These are phyloP conservation scores for Sclerotinia borealis DNA, from an alignment of 2,329 filamentous ascomycete species.

Conservation along the genomic window DNA sequence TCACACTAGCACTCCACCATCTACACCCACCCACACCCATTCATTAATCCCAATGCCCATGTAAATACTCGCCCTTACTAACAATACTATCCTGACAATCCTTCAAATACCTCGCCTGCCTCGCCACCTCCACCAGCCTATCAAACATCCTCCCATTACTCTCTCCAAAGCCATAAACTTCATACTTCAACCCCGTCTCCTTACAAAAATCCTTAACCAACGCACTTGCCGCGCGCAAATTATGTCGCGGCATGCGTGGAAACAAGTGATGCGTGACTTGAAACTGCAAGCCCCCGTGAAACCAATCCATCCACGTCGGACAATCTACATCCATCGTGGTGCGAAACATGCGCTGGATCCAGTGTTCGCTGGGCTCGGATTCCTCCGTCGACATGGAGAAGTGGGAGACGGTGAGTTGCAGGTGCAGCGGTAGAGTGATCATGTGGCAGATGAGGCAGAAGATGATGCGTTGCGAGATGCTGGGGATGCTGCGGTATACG, in stretches of 20 bases:
- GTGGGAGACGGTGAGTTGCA: constrained; percentile 87
- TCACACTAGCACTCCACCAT: not conserved
- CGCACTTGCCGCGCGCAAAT: constrained; percentile 67
- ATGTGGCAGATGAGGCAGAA: constrained; percentile 79
- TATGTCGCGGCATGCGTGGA: constrained; percentile 78
- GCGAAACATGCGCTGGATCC: constrained; percentile 83
- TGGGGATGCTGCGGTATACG: constrained; percentile 66
- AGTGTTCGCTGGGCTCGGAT: constrained; percentile 75
- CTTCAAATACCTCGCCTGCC: constrained; percentile 69
- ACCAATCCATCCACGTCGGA: constrained; percentile 79
- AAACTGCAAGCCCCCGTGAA: constrained; percentile 85
- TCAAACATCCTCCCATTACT: constrained; percentile 78
- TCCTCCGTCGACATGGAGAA: constrained; percentile 92
- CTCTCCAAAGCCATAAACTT: constrained; percentile 79
- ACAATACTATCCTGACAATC: constrained; percentile 57
- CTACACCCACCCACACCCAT: no score
- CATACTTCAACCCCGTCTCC: constrained; percentile 78
- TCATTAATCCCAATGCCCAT: constrained; percentile 10
- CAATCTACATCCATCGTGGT: constrained; percentile 94
- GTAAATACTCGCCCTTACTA: constrained; percentile 30
- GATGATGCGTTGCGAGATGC: constrained; percentile 59
- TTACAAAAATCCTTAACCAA: constrained; percentile 75
- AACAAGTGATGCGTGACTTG: constrained; percentile 84
- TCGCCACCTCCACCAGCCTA: constrained; percentile 69
- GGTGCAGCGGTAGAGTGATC: constrained; percentile 73